Percentiles rank a stretch among this genome's conserved stretches.
phyloP scores from a whole-genome alignment of 441 rosid genomes.

The Hypseocharis bilobata region DNA sequence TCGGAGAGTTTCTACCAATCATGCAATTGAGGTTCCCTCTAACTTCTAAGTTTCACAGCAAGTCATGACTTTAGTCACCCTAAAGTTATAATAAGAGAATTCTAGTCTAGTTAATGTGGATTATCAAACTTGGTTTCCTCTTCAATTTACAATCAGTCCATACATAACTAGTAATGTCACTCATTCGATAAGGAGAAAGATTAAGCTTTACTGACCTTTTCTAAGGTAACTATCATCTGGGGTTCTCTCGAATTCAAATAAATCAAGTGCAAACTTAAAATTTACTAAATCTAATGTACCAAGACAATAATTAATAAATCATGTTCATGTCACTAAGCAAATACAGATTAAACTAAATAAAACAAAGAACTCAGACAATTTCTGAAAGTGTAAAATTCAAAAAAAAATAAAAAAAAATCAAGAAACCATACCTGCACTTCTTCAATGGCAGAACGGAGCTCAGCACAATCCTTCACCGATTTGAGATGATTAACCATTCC shows the following conservation, averaged over 20 bases:
- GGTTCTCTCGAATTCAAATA: not conserved
- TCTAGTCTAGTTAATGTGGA: no score
- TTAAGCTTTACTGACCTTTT: not conserved
- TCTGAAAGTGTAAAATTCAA: not conserved
- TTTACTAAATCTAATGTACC: no score
- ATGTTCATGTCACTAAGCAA: no score
- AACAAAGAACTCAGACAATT: not conserved
- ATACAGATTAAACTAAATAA: no score
- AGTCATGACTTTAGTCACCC: not conserved
- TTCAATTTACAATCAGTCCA: not conserved
- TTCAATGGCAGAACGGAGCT: constrained; percentile 79
- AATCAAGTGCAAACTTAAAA: no score
- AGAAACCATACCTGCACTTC: constrained; percentile 60
- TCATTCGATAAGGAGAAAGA: not conserved
- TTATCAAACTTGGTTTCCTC: not conserved
- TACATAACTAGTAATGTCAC: not conserved
- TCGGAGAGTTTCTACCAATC: no score
- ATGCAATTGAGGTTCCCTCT: no score
- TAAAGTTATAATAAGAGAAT: no score
- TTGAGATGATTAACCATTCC: constrained; percentile 69
- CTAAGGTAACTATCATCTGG: not conserved
- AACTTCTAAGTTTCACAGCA: not conserved
- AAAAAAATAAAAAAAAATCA: constrained; percentile 1
- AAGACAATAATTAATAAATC: no score
- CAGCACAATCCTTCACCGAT: constrained; percentile 65